These are phyloP conservation scores for Neurospora discreta DNA, from an alignment of 495 filamentous ascomycete species.

Conservation along the genomic window DNA sequence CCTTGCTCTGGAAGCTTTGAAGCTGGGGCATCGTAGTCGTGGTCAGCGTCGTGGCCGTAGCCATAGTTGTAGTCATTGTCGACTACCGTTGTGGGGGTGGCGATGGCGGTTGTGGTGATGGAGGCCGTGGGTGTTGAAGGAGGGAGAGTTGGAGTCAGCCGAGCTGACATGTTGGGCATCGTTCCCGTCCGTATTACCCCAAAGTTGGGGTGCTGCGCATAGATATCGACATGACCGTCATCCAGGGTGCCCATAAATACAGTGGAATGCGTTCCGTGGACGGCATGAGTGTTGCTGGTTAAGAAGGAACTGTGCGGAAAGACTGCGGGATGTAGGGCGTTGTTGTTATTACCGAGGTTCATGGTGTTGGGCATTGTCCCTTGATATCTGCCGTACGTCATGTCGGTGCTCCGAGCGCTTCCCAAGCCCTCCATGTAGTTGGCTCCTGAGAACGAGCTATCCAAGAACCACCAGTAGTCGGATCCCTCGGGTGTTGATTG, in stretches of 20 bases:
- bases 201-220: neutral
- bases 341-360: neutral
- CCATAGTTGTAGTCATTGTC: neutral
- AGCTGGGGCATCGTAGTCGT: neutral
- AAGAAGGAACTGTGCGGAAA: accelerated
- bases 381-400: neutral
- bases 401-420: accelerated
- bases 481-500: neutral
- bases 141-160: neutral
- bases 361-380: accelerated
- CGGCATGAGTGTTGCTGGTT: accelerated
- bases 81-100: neutral
- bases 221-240: neutral
- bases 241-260: neutral
- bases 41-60: neutral
- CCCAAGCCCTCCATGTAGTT: neutral
- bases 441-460: neutral
- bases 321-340: accelerated
- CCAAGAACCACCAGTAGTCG: neutral
- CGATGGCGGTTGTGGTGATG: neutral
- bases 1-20: neutral
- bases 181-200: neutral
- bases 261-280: neutral
- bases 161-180: neutral
- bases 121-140: neutral